Conservation (phyloP, 768 basidiomycete genomes). For the Russula sp. region DNA sequence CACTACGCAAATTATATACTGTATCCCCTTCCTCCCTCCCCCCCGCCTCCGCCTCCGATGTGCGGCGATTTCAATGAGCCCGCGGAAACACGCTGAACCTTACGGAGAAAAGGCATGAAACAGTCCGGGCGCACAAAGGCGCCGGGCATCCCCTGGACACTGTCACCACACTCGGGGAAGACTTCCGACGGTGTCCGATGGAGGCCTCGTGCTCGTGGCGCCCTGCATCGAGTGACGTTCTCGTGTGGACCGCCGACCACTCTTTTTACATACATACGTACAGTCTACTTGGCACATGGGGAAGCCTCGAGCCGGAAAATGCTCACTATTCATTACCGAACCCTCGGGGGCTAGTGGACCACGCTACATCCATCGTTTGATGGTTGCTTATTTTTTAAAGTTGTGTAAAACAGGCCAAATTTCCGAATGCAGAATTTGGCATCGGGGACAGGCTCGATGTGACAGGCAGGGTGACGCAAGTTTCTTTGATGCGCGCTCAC, state of each 20-base stretch:
- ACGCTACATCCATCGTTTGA: constrained; percentile 6
- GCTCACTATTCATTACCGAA: constrained; percentile 2
- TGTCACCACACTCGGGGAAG: not conserved
- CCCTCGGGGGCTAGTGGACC: not conserved
- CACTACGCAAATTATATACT: not conserved
- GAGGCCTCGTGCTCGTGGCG: constrained; percentile 8
- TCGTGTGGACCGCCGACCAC: constrained; percentile 9
- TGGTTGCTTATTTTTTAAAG: constrained; percentile 2
- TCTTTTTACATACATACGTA: not conserved
- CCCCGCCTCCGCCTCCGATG: not conserved
- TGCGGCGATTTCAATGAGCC: not conserved
- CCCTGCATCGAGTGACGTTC: constrained; percentile 6
- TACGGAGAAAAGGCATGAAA: not conserved
- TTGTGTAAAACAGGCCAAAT: not conserved
- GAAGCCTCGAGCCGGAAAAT: constrained; percentile 5
- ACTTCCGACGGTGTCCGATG: constrained; percentile 1
- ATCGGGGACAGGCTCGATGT: not conserved
- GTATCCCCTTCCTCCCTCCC: not conserved
- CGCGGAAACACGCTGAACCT: not conserved
- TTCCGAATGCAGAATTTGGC: constrained; percentile 15
- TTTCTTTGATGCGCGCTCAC: constrained; percentile 15
- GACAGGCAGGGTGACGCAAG: not conserved
- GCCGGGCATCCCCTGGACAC: not conserved
- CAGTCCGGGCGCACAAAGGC: not conserved
- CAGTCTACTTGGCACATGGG: not conserved